Evolutionary conservation across 1,139 yeast species (phyloP).

Genomic region (Geotrichum siamense): DNA sequence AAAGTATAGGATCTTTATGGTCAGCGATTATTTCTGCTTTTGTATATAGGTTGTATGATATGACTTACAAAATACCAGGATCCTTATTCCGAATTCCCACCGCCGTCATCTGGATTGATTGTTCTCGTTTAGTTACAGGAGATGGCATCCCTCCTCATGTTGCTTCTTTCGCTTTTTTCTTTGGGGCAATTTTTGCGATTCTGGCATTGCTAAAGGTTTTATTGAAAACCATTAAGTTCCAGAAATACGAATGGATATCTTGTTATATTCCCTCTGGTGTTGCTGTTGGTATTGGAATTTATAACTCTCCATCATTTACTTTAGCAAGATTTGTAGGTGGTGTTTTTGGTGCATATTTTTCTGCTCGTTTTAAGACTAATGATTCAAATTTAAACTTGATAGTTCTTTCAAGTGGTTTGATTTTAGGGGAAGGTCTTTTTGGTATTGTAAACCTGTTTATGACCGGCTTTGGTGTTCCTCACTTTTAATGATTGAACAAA

Average conservation of each 20-base stretch:
- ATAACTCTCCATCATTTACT: constrained; percentile 89
- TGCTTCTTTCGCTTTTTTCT: constrained; percentile 51
- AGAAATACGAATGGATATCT: constrained; percentile 24
- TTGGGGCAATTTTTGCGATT: constrained; percentile 62
- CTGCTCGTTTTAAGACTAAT: constrained; percentile 16
- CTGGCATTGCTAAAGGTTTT: constrained; percentile 47
- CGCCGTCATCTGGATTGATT: constrained; percentile 93
- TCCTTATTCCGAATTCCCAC: constrained; percentile 81
- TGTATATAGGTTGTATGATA: constrained; percentile 75
- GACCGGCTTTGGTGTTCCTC: constrained; percentile 53
- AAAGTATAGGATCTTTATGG: constrained; percentile 77
- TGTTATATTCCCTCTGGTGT: constrained; percentile 83
- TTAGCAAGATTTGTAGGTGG: constrained; percentile 92
- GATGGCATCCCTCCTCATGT: constrained; percentile 82
- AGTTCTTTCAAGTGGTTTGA: constrained; percentile 85
- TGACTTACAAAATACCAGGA: constrained; percentile 79
- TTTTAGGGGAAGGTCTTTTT: constrained; percentile 86
- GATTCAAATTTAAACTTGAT: constrained; percentile 58
- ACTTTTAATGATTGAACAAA: constrained; percentile 29
- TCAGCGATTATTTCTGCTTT: constrained; percentile 71
- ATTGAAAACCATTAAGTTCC: background rate
- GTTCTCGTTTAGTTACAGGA: constrained; percentile 89
- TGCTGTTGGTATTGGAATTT: constrained; percentile 94
- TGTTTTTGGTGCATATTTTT: constrained; percentile 42
- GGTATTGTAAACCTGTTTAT: constrained; percentile 75